Base-by-base conservation (phyloP, 2,329 filamentous ascomycete species). In the Aureobasidium namibiae region DNA sequence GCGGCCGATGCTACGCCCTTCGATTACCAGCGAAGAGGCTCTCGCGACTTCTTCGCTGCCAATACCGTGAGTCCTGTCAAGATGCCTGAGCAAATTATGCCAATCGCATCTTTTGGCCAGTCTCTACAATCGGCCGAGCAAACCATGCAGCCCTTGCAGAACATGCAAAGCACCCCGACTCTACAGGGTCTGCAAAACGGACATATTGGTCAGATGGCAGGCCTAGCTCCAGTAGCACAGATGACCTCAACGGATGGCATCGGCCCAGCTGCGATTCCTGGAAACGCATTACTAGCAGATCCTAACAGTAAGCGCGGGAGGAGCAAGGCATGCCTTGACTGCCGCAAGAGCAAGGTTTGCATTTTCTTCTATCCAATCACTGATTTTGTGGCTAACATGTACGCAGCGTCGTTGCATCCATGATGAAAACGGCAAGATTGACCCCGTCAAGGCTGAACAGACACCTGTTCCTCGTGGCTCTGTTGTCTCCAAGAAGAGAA, bases 241-340 rank as follows among this genome's bases (percentile, higher is more conserved):
- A 59, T 59, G 56, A 59, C 45, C 13, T 59, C 45, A 21, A 45
- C 29, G 24, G 59, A 61, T 29, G 38, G 16, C 11, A 18, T 36
- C 26, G 59, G 59, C 34, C 59, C 50, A 34, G 53, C 59, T 26
- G 10, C 50, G 3, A 45, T 59, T 9, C 60, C 61, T 26, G 56
- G 60, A 41, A 61, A 53, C 26, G 59, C 61, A 23, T 50, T 61
- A 41, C 49, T 63, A 3, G 62, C 59, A 11, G 62, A 63, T 34
- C 44, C 50, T 2, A 63, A 57, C 29, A 63, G 64, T 26, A 73
- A 72, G 61, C 69, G 69, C 14, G 69, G 70, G 29, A 63, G 83
- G 65, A 84, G 78, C 66, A 86, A 85, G 69, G 84, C 84, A 44
- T 87, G 84, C 68, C 78, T 83, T 61, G 83, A 86, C 65, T 87